Evolutionary conservation across 441 rosid genomes (phyloP), one percentile per base, ranked within the genome.

Genomic region (Euphorbia celastroides): DNA sequence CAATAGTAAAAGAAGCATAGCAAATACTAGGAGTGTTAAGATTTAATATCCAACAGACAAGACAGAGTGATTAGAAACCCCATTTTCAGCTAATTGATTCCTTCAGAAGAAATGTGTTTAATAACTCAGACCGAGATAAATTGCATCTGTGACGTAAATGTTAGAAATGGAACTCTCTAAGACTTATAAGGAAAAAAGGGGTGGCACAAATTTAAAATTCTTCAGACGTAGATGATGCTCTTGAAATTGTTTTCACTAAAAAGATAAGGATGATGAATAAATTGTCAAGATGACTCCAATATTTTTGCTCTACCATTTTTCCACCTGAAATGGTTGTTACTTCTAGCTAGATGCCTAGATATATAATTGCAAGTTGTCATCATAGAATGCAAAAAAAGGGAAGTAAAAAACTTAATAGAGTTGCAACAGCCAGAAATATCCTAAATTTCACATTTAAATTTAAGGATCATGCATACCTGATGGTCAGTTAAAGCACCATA

Each of bases 401-500:
- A 20, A 20, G 4, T 14, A 36, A 12, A 60, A 50, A 36, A 19
- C 22, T 38, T n/a, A n/a, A n/a, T n/a, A n/a, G n/a, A n/a, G n/a
- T n/a, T n/a, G 27, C 22, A 44, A 9, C 10, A 56, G 27, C 17
- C 17, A n/a, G 23, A 66, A 23, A 52, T 5, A 52, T 22, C 28
- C 57, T 36, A 42, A 30, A 57, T 17, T 17, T 14, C 7, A 66
- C 19, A 27, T 32, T n/a, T 54, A 66, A 70, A 32, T 51, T 30
- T 22, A 61, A 17, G 14, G 31, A 73, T 57, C 57, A 28, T 23
- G n/a, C 11, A 28, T 75, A 92, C 99, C 97, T 92, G 99, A 75
- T 89, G 69, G 77, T 94, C 99, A 7, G 86, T 67, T 23, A 92
- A 86, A 63, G 88, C 89, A 74, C 98, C 85, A 71, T 92, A 94